Percentiles rank a stretch among this genome's conserved stretches.
Evolutionary conservation across 78 protist genomes (phyloP).

Genomic region (Dictyostelium intermedium): DNA sequence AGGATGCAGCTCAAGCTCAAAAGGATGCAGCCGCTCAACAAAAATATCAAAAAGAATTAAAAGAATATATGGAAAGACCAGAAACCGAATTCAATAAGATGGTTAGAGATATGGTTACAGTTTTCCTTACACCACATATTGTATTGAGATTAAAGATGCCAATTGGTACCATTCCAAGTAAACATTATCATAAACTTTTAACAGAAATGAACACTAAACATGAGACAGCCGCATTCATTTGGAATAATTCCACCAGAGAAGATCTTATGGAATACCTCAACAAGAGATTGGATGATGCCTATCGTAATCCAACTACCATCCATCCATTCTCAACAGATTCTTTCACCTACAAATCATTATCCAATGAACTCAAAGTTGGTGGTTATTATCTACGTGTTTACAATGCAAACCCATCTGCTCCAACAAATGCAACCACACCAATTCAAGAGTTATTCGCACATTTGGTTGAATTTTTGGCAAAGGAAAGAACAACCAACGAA

Average conservation of each 20-base stretch:
- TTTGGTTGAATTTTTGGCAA: constrained; percentile 18
- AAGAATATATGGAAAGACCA: constrained; percentile 32
- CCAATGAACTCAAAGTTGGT: constrained; percentile 70
- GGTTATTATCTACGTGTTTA: constrained; percentile 80
- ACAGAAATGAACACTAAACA: constrained; percentile 65
- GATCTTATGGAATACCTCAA: constrained; percentile 68
- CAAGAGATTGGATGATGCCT: constrained; percentile 32
- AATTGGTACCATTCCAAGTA: constrained; percentile 48
- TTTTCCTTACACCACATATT: constrained; percentile 38
- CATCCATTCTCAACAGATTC: constrained; percentile 20
- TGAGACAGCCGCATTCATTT: constrained; percentile 84
- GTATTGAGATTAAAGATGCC: constrained; percentile 49
- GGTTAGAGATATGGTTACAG: constrained; percentile 24
- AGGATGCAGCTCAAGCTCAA: neutral
- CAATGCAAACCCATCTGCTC: constrained; percentile 71
- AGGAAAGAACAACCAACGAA: constrained; percentile 28
- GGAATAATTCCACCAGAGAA: constrained; percentile 81
- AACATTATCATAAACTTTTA: constrained; percentile 58
- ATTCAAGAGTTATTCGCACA: constrained; percentile 42
- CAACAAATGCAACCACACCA: constrained; percentile 52
- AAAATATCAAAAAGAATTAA: constrained; percentile 12
- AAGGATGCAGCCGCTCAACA: neutral
- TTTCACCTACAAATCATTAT: constrained; percentile 48
- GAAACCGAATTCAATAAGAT: constrained; percentile 42
- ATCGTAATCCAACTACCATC: constrained; percentile 18